Evolutionary conservation across 805 yeast genomes (phyloP).

Genomic region (Metschnikowia anglica): DNA sequence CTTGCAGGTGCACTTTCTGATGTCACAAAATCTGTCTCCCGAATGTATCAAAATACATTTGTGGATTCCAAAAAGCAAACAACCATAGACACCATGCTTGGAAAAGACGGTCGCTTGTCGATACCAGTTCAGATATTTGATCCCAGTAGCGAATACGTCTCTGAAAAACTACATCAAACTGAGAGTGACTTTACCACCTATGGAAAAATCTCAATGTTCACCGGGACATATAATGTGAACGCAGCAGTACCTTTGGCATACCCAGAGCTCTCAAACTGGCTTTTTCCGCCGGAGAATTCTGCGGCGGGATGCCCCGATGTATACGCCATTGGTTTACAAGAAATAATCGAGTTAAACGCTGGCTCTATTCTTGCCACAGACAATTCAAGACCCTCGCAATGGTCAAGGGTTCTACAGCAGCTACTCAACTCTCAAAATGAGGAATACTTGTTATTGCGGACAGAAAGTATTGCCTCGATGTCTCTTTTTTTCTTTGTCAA

Average conservation of each 20-base stretch:
- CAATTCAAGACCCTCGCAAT: constrained; percentile 67
- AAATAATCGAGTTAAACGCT: constrained; percentile 88
- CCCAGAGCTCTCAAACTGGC: constrained; percentile 70
- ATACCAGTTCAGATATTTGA: constrained; percentile 73
- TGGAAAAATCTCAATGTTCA: constrained; percentile 61
- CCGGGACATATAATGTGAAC: constrained; percentile 86
- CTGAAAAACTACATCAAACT: constrained; percentile 52
- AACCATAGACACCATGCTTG: constrained; percentile 84
- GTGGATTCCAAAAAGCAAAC: constrained; percentile 88
- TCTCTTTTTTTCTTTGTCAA: constrained; percentile 63
- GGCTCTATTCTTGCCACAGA: constrained; percentile 88
- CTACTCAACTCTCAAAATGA: constrained; percentile 53
- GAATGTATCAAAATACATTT: constrained; percentile 94
- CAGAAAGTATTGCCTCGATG: constrained; percentile 74
- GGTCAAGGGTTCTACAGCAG: constrained; percentile 69
- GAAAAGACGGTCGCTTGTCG: constrained; percentile 69
- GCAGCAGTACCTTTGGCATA: constrained; percentile 53
- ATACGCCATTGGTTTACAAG: constrained; percentile 90
- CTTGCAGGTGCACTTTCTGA: constrained; percentile 96
- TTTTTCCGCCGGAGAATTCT: constrained; percentile 64
- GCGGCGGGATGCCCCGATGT: constrained; percentile 61
- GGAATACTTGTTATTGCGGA: constrained; percentile 61
- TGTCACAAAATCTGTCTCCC: constrained; percentile 90
- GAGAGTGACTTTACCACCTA: constrained; percentile 58
- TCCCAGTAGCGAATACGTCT: constrained; percentile 85